These are phyloP conservation scores for Penicillium ucsense DNA, from an alignment of 495 filamentous ascomycete species.

Conservation along the genomic window DNA sequence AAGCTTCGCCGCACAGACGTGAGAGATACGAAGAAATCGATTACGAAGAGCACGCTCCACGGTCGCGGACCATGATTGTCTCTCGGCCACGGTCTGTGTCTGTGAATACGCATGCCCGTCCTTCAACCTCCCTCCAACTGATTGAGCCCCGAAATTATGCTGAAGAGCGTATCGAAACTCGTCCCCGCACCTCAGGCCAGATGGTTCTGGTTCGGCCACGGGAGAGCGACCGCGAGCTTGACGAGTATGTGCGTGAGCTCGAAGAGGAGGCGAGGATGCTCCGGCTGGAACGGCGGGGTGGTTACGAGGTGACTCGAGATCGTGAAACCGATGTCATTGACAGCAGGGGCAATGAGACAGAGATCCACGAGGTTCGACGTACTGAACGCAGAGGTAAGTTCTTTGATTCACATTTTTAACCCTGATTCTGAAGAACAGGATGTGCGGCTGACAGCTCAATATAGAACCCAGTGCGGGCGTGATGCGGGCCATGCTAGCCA, in stretches of 20 bases:
- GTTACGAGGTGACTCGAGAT: slow-evolving; percentile 36
- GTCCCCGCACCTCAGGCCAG: slow-evolving; percentile 38
- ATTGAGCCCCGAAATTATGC: slow-evolving; percentile 18
- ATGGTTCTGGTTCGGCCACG: slow-evolving; percentile 47
- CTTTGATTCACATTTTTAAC: too few relatives aligned
- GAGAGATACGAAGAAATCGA: slow-evolving; percentile 10
- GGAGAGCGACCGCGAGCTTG: slow-evolving; percentile 42
- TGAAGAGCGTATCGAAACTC: slow-evolving; percentile 34
- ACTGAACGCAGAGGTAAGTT: slow-evolving; percentile 79
- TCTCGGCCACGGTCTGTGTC: slow-evolving; percentile 32
- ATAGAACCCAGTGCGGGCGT: slow-evolving; percentile 50
- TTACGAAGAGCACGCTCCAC: slow-evolving; percentile 16
- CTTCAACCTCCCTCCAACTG: slow-evolving; percentile 22
- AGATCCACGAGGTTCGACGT: slow-evolving; percentile 52
- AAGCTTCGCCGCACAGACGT: slow-evolving; percentile 22
- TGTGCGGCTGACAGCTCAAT: slow-evolving; percentile 3
- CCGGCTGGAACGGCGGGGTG: slow-evolving; percentile 32
- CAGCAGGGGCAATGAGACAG: slow-evolving; percentile 39
- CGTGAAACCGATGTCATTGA: slow-evolving; percentile 33
- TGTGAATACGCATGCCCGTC: slow-evolving; percentile 26
- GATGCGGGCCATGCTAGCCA: slow-evolving; percentile 67
- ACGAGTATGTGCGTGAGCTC: slow-evolving; percentile 46
- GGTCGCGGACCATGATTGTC: slow-evolving; percentile 10
- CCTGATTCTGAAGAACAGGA: too few relatives aligned
- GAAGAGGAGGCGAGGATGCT: slow-evolving; percentile 41